Evolutionary conservation across 345 rosid genomes (phyloP), one percentile per base, ranked within the genome.

Genomic region (Populus euphratica): DNA sequence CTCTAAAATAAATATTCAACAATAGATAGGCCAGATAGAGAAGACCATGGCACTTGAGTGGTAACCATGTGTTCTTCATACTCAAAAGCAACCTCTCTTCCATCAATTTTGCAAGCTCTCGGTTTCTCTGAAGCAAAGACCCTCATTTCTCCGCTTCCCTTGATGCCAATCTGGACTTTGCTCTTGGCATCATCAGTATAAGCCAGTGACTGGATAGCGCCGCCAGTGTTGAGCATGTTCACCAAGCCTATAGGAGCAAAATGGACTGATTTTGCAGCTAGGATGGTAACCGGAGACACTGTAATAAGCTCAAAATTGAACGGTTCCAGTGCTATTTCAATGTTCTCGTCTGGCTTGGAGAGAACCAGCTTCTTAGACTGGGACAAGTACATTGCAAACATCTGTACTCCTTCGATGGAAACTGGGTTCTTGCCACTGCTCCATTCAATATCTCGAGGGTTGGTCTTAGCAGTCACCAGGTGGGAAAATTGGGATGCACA

Each of bases 201-300:
- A 27, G 69, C 74, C 82, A 90, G 8, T 27, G 94, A 89, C 56
- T 78, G 89, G 65, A 93, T 81, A 5, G 99, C 97, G 2, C 98
- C 99, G 4, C 99, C 97, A 2, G 86, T 75, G 84, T 96, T 96
- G 62, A 93, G 95, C 99, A 93, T 96, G 86, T 92, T 90, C 74
- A 85, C 90, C 36, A 93, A 82, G 16, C 99, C 97, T 36, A 93
- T 86, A 0, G 98, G 98, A 3, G 99, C 97, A 65, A 96, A 93
- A 43, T 83, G 88, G 62, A 87, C 85, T 0, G 86, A 72, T 25
- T 84, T 89, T 9, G 84, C 85, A 11, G 69, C 52, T 47, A 92
- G 80, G 49, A 70, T 63, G 2, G 82, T 86, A 10, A 93, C 90
- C 0, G 98, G 93, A 2, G 97, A 89, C 8, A 93, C 98, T 0